phyloP scores from a whole-genome alignment of 2,329 filamentous ascomycete species.

The Pseudonectria buxi region DNA sequence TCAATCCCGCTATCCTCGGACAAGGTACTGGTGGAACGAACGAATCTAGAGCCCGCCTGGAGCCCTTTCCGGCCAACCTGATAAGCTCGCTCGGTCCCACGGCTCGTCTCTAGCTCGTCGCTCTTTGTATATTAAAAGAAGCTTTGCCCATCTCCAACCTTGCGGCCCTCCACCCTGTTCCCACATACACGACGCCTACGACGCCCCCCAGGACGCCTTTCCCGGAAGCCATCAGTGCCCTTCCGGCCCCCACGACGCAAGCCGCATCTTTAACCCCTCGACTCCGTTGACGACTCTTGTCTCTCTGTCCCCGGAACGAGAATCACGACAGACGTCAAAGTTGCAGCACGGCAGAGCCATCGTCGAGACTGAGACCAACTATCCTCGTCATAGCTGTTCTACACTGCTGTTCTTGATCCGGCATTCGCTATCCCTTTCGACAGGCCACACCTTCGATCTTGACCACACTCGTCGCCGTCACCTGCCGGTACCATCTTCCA shows the following conservation, averaged over 20 bases:
- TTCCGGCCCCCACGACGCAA: conserved; percentile 3
- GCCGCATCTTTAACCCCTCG: not conserved
- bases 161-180: conserved; percentile 7
- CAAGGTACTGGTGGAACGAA: not conserved
- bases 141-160: conserved; percentile 4
- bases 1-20: too few relatives aligned
- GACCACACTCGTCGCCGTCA: not conserved
- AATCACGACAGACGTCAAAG: too few relatives aligned
- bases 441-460: too few relatives aligned
- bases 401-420: too few relatives aligned
- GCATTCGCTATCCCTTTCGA: too few relatives aligned
- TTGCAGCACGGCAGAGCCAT: too few relatives aligned
- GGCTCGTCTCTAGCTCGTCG: conserved; percentile 1
- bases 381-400: too few relatives aligned
- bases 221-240: conserved; percentile 8
- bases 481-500: not conserved
- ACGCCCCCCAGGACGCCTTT: conserved; percentile 10
- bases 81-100: conserved; percentile 1
- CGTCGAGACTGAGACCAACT: too few relatives aligned
- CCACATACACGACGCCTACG: too few relatives aligned
- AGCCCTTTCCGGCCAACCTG: too few relatives aligned
- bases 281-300: too few relatives aligned
- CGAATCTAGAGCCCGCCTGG: not conserved
- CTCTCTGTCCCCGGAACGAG: too few relatives aligned
- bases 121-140: conserved; percentile 9